Percentiles rank a stretch among this genome's conserved stretches.
Evolutionary conservation across 2,329 filamentous ascomycete species (phyloP).

Genomic region (Cladophialophora carrionii): DNA sequence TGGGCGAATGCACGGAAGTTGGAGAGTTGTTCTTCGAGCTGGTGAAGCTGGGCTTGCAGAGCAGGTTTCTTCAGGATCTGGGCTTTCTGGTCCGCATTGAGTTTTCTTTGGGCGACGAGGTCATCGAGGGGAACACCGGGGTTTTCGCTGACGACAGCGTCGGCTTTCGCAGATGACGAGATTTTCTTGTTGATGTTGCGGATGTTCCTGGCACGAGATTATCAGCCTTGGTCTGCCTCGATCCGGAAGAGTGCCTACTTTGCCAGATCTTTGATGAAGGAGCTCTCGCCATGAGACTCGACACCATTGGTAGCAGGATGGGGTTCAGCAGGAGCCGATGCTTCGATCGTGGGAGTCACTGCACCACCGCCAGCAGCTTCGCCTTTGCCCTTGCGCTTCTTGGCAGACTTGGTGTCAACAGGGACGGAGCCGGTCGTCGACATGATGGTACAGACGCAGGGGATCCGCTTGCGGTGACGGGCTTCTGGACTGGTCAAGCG

Average conservation of each 20-base stretch:
- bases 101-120: slow-evolving; percentile 64
- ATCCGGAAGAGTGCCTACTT: slow-evolving; percentile 63
- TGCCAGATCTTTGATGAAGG: slow-evolving; percentile 83
- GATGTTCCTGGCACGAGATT: slow-evolving; percentile 66
- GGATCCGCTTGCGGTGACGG: slow-evolving; percentile 2
- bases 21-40: slow-evolving; percentile 63
- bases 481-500: not conserved
- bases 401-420: slow-evolving; percentile 65
- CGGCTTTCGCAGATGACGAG: slow-evolving; percentile 64
- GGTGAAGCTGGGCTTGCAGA: slow-evolving; percentile 59
- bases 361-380: slow-evolving; percentile 59
- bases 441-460: slow-evolving; percentile 20
- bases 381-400: slow-evolving; percentile 62
- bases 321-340: slow-evolving; percentile 37
- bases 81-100: slow-evolving; percentile 67
- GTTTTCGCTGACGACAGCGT: slow-evolving; percentile 63
- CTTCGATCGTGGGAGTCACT: slow-evolving; percentile 47
- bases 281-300: slow-evolving; percentile 69
- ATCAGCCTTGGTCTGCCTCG: slow-evolving; percentile 14
- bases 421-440: slow-evolving; percentile 30
- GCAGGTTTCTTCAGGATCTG: slow-evolving; percentile 65
- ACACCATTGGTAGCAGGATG: slow-evolving; percentile 58
- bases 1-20: slow-evolving; percentile 64
- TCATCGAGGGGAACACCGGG: slow-evolving; percentile 64
- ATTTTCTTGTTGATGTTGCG: slow-evolving; percentile 95